Evolutionary conservation across 202 grass and related monocot species (phyloP).

Genomic region (Schoenoplectus triqueter): DNA sequence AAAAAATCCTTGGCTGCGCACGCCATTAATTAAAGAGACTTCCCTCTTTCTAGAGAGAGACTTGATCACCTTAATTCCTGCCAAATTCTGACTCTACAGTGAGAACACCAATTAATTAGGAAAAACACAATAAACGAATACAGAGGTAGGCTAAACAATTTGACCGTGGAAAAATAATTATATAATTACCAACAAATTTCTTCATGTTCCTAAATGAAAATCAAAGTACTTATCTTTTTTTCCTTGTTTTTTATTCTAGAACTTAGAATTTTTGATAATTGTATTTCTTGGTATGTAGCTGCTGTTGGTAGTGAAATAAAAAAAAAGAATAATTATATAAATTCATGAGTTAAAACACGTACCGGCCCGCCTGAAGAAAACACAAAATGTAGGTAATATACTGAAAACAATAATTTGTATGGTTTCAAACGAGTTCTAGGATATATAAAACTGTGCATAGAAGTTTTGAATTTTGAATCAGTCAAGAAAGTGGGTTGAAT

Average conservation of each 20-base stretch:
- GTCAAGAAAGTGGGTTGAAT: not conserved
- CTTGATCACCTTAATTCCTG: not conserved
- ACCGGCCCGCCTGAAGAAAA: too few species aligned
- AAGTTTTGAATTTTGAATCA: not conserved
- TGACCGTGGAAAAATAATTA: too few species aligned
- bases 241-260: not conserved
- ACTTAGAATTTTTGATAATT: too few species aligned
- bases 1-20: not conserved
- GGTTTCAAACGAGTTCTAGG: not conserved
- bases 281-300: too few species aligned
- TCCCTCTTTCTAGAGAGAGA: not conserved
- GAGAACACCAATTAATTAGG: not conserved
- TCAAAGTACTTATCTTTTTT: not conserved
- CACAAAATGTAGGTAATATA: too few species aligned
- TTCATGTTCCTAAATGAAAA: too few species aligned
- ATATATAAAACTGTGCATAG: not conserved
- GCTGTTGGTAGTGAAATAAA: not conserved
- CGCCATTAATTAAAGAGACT: not conserved
- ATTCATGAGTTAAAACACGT: too few species aligned
- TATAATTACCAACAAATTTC: too few species aligned
- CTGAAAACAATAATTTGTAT: not conserved
- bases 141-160: too few species aligned
- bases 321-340: not conserved
- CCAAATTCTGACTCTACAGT: not conserved
- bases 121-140: too few species aligned